Base-by-base conservation (phyloP, 768 basidiomycete genomes). In the Boletus rubescentipes region DNA sequence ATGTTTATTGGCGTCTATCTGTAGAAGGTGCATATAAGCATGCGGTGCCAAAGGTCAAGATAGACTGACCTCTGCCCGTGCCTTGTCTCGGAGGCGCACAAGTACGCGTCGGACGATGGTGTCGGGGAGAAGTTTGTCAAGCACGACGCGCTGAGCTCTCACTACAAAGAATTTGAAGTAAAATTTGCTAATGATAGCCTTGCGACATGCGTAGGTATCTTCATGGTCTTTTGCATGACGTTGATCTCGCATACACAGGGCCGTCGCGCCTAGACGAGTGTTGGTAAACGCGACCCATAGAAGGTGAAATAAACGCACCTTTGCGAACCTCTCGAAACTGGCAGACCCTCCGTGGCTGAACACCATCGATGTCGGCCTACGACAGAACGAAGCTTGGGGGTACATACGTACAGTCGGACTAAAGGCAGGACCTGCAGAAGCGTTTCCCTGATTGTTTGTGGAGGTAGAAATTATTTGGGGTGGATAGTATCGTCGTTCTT, bases 81-180 rank as follows among this genome's bases (percentile, higher is more conserved):
- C 95, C 67, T 89, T 90, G 42, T 83, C 84, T 49, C 95, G 80
- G 30, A 98, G 75, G 16, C 89, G 80, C 18, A 81, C 68, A 2
- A 97, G 96, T 29, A 99, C 91, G 11, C 95, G 84, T 5, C 93
- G 86, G 21, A 93, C 97, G 83, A 21, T 98, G 79, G 71, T 94
- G 91, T 16, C 96, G 83, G 11, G 96, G 96, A 8, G 98, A 80
- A 9, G 89, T 85, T 71, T 99, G 96, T 85, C 95, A 99, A 5
- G 85, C 90, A 54, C 94, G 79, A 51, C 89, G 85, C 0, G 89
- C 90, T 14, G 87, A 81, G 60, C 79, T 80, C 8, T 78, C 77
- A 50, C 91, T 94, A 56, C 5, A 51, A 46, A 31, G 5, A 2
- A 15, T 1, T 14, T 35, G 11, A 47, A 26, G n/a, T n/a, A 16